phyloP scores from a whole-genome alignment of 2,329 filamentous ascomycete species.

The Xylariaceae sp. region DNA sequence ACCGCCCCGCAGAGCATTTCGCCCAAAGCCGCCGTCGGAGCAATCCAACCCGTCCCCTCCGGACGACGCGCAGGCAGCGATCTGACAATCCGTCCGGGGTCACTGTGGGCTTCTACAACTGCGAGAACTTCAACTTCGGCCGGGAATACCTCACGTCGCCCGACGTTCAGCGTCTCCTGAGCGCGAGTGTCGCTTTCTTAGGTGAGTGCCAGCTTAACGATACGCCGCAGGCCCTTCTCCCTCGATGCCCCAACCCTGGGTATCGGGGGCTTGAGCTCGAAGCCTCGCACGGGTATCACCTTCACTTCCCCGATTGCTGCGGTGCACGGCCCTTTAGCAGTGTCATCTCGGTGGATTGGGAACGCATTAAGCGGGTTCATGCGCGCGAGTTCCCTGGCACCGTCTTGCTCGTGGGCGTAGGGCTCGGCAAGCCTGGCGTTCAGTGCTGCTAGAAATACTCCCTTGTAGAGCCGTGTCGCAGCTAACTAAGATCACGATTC shows the following conservation, averaged over 20 bases:
- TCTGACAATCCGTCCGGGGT: background rate
- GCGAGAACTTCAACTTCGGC: conserved; percentile 3
- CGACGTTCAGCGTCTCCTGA: background rate
- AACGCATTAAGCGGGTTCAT: conserved; percentile 6
- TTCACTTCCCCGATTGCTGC: conserved; percentile 15
- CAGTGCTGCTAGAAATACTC: background rate
- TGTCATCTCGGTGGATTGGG: conserved; percentile 6
- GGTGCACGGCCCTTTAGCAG: background rate
- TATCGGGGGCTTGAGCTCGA: conserved; percentile 14
- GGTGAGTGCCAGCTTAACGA: conserved; percentile 15
- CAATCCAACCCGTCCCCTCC: background rate
- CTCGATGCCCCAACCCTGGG: background rate
- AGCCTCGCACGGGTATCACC: conserved; percentile 5
- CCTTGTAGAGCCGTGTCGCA: background rate
- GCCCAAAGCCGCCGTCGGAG: background rate
- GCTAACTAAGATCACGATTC: background rate
- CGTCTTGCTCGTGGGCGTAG: conserved; percentile 16
- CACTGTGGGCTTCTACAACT: conserved; percentile 14
- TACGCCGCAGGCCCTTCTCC: background rate
- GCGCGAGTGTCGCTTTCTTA: conserved; percentile 12
- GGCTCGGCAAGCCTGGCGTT: conserved; percentile 1
- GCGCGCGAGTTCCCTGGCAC: background rate
- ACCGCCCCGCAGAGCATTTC: conserved; percentile 1
- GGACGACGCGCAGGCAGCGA: background rate
- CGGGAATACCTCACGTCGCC: background rate